A percentile compares a stretch with the other conserved stretches of the same genome.
phyloP scores from a whole-genome alignment of 78 protist genomes.

The Andalucia godoyi region DNA sequence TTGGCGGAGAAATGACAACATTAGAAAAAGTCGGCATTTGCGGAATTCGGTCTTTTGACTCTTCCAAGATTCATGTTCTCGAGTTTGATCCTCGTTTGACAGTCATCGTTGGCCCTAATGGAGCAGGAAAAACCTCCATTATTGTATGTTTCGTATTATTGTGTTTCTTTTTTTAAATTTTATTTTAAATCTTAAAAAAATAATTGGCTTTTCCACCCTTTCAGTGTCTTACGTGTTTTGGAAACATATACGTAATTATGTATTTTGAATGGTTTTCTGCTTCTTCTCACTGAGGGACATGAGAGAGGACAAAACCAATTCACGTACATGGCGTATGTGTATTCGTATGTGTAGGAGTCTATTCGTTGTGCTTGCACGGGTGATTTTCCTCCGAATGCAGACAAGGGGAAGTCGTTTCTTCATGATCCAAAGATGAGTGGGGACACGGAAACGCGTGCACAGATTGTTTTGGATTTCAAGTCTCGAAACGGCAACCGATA shows the following conservation, averaged over 20 bases:
- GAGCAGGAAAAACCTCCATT: constrained; percentile 91
- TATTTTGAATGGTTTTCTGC: too few species aligned
- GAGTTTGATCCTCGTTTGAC: constrained; percentile 79
- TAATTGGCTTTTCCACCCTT: too few species aligned
- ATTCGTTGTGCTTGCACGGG: constrained; percentile 83
- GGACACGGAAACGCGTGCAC: constrained; percentile 75
- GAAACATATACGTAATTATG: too few species aligned
- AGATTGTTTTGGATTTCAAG: constrained; percentile 65
- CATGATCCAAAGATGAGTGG: constrained; percentile 74
- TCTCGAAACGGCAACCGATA: background rate
- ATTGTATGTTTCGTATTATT: background rate
- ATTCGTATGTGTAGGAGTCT: too few species aligned
- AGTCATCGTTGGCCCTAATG: constrained; percentile 91
- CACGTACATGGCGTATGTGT: too few species aligned
- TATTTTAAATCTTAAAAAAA: constrained; percentile 51
- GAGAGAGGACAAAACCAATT: too few species aligned
- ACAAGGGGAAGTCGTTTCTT: constrained; percentile 67
- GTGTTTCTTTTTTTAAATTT: constrained; percentile 27
- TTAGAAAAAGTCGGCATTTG: constrained; percentile 52
- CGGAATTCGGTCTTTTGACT: constrained; percentile 68
- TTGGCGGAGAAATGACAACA: constrained; percentile 66
- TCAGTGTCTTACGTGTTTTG: too few species aligned
- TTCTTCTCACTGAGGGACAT: too few species aligned
- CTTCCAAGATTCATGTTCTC: constrained; percentile 31
- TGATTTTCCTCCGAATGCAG: constrained; percentile 81